Evolutionary conservation across 345 rosid species (phyloP).

Genomic region (Acer yangbiense): DNA sequence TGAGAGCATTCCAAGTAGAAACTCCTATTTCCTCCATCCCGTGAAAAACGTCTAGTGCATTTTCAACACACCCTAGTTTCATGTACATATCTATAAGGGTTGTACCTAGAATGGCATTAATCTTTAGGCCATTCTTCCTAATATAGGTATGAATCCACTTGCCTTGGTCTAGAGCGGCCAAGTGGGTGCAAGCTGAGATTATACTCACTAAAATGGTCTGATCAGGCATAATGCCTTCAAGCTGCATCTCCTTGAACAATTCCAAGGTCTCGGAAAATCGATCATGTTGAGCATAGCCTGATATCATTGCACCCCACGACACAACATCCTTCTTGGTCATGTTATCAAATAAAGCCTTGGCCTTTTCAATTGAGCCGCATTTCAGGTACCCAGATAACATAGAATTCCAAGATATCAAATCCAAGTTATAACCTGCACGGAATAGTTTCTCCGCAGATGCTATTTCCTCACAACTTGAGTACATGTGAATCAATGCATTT

Average conservation of each 20-base stretch:
- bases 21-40: conserved; percentile 47
- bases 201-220: conserved; percentile 49
- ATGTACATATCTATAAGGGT: conserved; percentile 62
- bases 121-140: conserved; percentile 39
- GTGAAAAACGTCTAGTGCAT: conserved; percentile 49
- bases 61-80: conserved; percentile 57
- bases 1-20: conserved; percentile 65
- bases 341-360: conserved; percentile 46
- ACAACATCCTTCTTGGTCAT: conserved; percentile 54
- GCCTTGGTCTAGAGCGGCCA: conserved; percentile 58
- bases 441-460: conserved; percentile 46
- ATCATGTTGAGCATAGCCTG: conserved; percentile 52
- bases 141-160: conserved; percentile 57
- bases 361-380: conserved; percentile 45
- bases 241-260: conserved; percentile 54
- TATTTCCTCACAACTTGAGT: conserved; percentile 46
- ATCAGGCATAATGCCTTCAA: conserved; percentile 44
- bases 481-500: conserved; percentile 62
- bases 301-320: conserved; percentile 61
- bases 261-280: conserved; percentile 42
- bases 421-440: conserved; percentile 30
- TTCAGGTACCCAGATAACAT: conserved; percentile 61
- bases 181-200: conserved; percentile 58
- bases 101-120: conserved; percentile 54
- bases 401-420: conserved; percentile 62